Percentiles rank a stretch among this genome's conserved stretches.
Conservation (phyloP, 1,139 yeast genomes). For the Schwanniomyces etchellsii region DNA sequence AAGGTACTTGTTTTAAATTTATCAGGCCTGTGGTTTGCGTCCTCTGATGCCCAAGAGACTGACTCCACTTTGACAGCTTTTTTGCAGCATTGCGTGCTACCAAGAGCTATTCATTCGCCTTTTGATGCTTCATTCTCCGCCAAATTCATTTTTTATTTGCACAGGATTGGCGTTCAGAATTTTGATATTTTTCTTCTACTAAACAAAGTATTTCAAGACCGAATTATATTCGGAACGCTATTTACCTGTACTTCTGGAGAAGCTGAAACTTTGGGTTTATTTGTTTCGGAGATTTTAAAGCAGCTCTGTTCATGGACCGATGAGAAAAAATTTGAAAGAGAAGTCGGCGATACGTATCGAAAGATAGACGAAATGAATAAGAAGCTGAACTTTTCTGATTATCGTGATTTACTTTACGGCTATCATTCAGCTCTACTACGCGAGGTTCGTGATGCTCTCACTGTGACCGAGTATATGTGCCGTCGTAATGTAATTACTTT, state of each 20-base stretch:
- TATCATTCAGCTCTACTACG: constrained; percentile 51
- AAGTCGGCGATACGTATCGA: constrained; percentile 1
- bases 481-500: constrained; percentile 78
- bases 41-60: constrained; percentile 11
- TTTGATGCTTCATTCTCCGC: constrained; percentile 77
- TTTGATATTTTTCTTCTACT: constrained; percentile 42
- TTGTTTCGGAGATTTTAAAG: constrained; percentile 53
- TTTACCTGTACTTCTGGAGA: constrained; percentile 72
- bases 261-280: constrained; percentile 78
- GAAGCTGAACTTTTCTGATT: constrained; percentile 11
- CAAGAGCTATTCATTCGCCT: constrained; percentile 75
- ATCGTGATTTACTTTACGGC: constrained; percentile 39
- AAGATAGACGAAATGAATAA: not conserved
- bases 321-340: constrained; percentile 13
- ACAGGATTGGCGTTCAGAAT: constrained; percentile 34
- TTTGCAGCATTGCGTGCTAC: constrained; percentile 64
- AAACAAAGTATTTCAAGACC: constrained; percentile 44
- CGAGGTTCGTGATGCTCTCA: constrained; percentile 45
- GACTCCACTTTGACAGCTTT: constrained; percentile 28
- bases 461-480: constrained; percentile 66
- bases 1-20: constrained; percentile 10
- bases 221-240: constrained; percentile 53
- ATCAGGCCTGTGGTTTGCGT: constrained; percentile 21
- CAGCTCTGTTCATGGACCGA: constrained; percentile 41
- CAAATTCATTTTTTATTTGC: constrained; percentile 51